phyloP scores from a whole-genome alignment of 2,329 filamentous ascomycete genomes.

The Volutella citrinella region DNA sequence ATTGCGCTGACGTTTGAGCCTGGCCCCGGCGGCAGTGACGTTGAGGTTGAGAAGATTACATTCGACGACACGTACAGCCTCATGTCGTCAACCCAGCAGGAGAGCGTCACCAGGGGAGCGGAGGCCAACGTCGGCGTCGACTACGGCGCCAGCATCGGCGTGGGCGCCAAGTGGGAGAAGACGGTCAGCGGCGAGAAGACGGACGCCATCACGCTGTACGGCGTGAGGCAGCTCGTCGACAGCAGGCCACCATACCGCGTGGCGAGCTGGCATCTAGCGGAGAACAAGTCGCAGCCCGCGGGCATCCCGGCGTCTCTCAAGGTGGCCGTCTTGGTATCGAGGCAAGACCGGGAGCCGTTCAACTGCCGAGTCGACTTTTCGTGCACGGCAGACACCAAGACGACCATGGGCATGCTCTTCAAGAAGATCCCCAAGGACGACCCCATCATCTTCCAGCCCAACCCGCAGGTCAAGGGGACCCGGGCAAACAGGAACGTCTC shows the following conservation, averaged over 20 bases:
- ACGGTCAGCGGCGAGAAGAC: neutral
- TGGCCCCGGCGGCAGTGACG: rapidly evolving
- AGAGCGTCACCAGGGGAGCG: neutral
- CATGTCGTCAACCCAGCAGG: slow-evolving; percentile 1
- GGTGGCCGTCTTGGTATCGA: slow-evolving; percentile 3
- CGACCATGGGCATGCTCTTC: slow-evolving; percentile 1
- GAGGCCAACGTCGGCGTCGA: neutral
- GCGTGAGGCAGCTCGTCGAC: slow-evolving; percentile 3
- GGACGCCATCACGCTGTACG: neutral
- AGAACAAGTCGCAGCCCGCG: slow-evolving; percentile 6
- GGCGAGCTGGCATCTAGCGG: slow-evolving; percentile 11
- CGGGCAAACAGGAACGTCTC: slow-evolving; percentile 2
- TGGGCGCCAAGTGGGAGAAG: slow-evolving; percentile 2
- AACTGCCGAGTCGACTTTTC: too few species aligned
- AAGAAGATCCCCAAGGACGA: neutral
- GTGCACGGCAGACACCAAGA: slow-evolving; percentile 6
- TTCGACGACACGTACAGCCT: slow-evolving; percentile 6
- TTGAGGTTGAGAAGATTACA: slow-evolving; percentile 6
- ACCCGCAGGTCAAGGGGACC: neutral
- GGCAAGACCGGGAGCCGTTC: neutral
- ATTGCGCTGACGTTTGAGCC: slow-evolving; percentile 7
- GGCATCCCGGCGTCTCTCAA: slow-evolving; percentile 5
- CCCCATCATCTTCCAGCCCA: slow-evolving; percentile 2
- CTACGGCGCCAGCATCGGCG: slow-evolving; percentile 1
- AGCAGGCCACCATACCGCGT: slow-evolving; percentile 6